These are phyloP conservation scores for Aspergillus ustus DNA, from an alignment of 2,329 filamentous ascomycete genomes.

Conservation along the genomic window DNA sequence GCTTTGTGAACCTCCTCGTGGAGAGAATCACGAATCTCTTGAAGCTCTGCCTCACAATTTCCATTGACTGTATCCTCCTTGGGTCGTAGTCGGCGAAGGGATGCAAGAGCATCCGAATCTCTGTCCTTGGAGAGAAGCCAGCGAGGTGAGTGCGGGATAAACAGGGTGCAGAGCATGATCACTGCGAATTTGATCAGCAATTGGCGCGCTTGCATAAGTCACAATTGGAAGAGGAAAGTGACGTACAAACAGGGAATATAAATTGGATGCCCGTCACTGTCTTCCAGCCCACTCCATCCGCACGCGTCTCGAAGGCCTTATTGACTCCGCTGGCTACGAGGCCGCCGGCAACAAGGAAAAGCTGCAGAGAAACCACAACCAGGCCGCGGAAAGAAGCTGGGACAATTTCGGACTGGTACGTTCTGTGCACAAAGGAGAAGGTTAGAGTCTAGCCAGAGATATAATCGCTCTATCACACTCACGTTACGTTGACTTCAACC, in stretches of 20 bases:
- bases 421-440: background rate
- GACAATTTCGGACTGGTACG: background rate
- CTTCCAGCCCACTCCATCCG: background rate
- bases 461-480: background rate
- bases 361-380: background rate
- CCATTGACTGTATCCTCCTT: background rate
- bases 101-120: background rate
- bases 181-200: background rate
- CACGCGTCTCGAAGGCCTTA: background rate
- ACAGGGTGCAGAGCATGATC: background rate
- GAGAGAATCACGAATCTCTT: background rate
- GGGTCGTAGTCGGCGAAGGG: background rate
- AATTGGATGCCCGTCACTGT: conserved; percentile 1
- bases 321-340: conserved; percentile 4
- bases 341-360: background rate
- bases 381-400: background rate
- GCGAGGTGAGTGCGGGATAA: background rate
- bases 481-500: conserved; percentile 3
- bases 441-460: too few species aligned
- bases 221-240: too few species aligned
- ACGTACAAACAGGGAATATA: background rate
- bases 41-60: background rate
- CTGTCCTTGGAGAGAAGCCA: conserved; percentile 8
- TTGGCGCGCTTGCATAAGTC: background rate
- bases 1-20: conserved; percentile 1